phyloP scores from a whole-genome alignment of 345 rosid species.

The Streptanthus diversifolius region DNA sequence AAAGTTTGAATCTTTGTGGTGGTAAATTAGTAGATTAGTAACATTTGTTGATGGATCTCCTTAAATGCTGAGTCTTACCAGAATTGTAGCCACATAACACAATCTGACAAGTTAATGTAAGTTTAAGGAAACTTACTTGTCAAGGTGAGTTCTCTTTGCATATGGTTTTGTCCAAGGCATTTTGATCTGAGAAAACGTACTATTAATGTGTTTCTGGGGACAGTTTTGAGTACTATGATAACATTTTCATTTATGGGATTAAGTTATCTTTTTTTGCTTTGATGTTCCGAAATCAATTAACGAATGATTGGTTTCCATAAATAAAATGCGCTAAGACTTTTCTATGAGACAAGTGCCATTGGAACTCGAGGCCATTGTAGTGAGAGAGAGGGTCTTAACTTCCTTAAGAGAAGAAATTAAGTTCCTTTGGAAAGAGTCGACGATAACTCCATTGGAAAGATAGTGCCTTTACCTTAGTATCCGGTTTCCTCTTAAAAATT shows the following conservation, averaged over 20 bases:
- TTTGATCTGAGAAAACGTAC: neutral
- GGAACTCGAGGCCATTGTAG: neutral
- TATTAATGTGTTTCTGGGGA: neutral
- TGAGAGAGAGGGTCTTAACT: slow-evolving; percentile 7
- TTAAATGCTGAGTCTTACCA: slow-evolving; percentile 1
- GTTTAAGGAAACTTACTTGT: neutral
- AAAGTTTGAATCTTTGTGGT: slow-evolving; percentile 24
- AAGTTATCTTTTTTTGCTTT: slow-evolving; percentile 1
- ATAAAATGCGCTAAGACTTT: neutral
- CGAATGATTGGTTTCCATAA: slow-evolving; percentile 1
- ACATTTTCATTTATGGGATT: neutral
- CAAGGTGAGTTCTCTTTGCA: neutral
- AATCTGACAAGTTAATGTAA: neutral
- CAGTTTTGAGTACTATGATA: neutral
- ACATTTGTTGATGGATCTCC: slow-evolving; percentile 4
- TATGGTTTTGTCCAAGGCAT: neutral
- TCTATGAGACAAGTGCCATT: neutral
- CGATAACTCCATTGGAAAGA: neutral
- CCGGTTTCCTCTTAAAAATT: neutral
- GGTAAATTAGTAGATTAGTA: neutral
- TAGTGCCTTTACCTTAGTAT: neutral
- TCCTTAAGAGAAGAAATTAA: neutral
- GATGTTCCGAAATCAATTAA: neutral
- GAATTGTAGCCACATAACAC: slow-evolving; percentile 3
- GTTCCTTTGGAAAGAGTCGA: neutral